phyloP scores from a whole-genome alignment of 169 alveolate species.

The Fabrea salina region DNA sequence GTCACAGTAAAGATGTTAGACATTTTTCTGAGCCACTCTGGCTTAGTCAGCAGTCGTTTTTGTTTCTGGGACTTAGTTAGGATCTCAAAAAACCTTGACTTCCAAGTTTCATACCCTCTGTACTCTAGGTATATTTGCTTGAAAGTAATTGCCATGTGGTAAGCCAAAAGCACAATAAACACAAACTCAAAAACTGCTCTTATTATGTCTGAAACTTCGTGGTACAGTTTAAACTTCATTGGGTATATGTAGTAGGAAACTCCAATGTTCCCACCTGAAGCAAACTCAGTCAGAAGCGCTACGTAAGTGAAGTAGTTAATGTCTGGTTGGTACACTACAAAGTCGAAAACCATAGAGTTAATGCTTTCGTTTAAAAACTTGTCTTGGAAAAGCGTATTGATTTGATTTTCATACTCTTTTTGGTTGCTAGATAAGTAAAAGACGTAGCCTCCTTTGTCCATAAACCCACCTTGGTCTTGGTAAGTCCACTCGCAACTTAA shows the following conservation, averaged over 20 bases:
- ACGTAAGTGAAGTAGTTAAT: conserved; percentile 36
- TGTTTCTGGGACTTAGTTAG: conserved; percentile 1
- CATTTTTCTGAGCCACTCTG: neutral
- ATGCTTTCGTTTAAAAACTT: conserved; percentile 31
- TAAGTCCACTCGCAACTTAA: neutral
- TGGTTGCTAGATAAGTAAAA: neutral
- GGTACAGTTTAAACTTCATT: conserved; percentile 38
- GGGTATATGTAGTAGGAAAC: conserved; percentile 24
- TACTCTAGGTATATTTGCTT: conserved; percentile 7
- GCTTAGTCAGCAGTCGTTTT: neutral
- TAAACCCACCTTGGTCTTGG: conserved; percentile 8
- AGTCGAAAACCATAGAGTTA: conserved; percentile 37
- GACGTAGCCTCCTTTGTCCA: conserved; percentile 35
- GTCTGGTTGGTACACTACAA: conserved; percentile 42
- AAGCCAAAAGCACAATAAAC: conserved; percentile 31
- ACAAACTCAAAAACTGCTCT: conserved; percentile 43
- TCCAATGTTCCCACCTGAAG: conserved; percentile 36
- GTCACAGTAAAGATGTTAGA: neutral
- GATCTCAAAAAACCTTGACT: conserved; percentile 17
- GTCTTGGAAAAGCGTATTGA: conserved; percentile 18
- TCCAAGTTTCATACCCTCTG: conserved; percentile 46
- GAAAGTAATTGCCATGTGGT: conserved; percentile 32
- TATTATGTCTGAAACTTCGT: conserved; percentile 26
- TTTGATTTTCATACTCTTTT: neutral
- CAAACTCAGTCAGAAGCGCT: conserved; percentile 16